Evolutionary conservation across 345 rosid genomes (phyloP), one percentile per base, ranked within the genome.

Genomic region (Pelargonium nanum): DNA sequence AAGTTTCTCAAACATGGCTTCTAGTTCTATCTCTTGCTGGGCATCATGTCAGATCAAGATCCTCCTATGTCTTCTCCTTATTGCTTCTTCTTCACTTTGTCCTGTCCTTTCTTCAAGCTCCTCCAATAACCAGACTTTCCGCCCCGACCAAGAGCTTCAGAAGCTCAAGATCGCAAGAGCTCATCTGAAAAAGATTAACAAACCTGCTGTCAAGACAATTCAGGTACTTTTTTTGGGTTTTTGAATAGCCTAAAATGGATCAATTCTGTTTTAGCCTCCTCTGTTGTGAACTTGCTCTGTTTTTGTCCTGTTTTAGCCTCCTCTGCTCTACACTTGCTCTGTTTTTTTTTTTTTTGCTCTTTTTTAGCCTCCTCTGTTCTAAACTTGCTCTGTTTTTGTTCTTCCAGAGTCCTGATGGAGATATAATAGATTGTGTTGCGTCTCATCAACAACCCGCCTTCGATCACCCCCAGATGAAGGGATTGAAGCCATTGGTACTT

Each of bases 371-470:
- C 20, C 65, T 63, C 54, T 53, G 28, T 59, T 26, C 61, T 56
- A 5, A 8, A 24, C 30, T 19, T 20, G 4, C 9, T 25, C 34
- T 26, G 48, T 30, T 67, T 57, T 16, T 6, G 0, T 56, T 44
- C 25, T 54, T 70, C 53, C 87, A 94, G 99, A 94, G 99, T 63
- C 84, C 95, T 24, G 95, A 88, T 68, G 97, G 99, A 40, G 99
- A 94, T 78, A 45, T 65, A 20, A 81, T 94, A 68, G 99, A 86
- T 62, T 94, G 99, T 70, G 87, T 94, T 30, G 44, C 62, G 30
- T 66, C 87, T 68, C 95, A 88, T 74, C 74, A 70, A 12, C 99
- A 94, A 64, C 95, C 84, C 22, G 99, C 97, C 57, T 94, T 94
- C 12, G 99, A 94, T 73, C 97, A 94, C 75, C 91, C 93, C 61